Evolutionary conservation across 768 basidiomycete species (phyloP), one percentile per base, ranked within the genome.

Genomic region (Tubosaeta sp.): DNA sequence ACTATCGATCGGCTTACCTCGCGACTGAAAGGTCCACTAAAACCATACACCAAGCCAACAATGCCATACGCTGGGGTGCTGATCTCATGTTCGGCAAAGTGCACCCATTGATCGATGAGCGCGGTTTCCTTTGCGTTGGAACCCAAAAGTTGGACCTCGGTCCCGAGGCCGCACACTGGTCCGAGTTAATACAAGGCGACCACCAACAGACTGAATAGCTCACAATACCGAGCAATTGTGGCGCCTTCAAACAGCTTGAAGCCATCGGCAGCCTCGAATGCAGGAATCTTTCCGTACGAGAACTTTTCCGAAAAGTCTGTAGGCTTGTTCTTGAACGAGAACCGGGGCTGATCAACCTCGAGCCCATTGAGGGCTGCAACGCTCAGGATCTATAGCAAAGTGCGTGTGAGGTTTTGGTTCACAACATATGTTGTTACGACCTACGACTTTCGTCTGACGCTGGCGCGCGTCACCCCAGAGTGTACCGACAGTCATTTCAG

Each of bases 41-140:
- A 33, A 3, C 51, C 54, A 12, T 32, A 50, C n/a, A 62, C 16
- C 39, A 38, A 0, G 5, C 41, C 27, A 6, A 32, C 17, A 33
- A 34, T 12, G 6, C 0, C 13, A 13, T 44, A n/a, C 0, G 3
- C 0, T 10, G 52, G 39, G 0, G 0, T 5, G 5, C 56, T 31
- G 22, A 64, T 48, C 14, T 64, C 63, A 1, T 47, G 43, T 19
- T 64, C 62, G 6, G 46, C 53, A 43, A 55, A 64, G 44, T 59
- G 63, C 6, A 41, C 11, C 59, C 62, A 64, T 16, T 63, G 63
- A 48, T 64, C 59, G 5, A 64, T 35, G 4, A 54, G 38, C 0
- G 52, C 43, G 1, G 29, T 17, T 38, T 63, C 57, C 19, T 61
- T 50, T 10, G 39, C 16, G 27, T 43, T 25, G 6, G 48, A 48